Conservation (phyloP, 768 basidiomycete species). For the Tylopilus vinaceipallidus region DNA sequence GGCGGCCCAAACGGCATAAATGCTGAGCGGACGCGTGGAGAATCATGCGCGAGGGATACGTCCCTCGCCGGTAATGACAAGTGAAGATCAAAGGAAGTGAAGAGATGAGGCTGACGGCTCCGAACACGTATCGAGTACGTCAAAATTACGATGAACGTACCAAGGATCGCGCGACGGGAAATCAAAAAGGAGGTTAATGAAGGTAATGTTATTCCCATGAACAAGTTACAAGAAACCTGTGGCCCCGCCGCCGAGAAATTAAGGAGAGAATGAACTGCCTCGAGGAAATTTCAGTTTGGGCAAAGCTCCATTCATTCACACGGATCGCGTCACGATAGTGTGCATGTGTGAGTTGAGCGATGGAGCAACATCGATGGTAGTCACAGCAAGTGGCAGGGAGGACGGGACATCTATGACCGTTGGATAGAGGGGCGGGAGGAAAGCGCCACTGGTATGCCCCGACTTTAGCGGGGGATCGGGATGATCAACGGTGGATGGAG, state of each 20-base stretch:
- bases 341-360: not conserved
- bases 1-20: not conserved
- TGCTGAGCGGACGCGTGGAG: conserved; percentile 7
- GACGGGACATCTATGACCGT: not conserved
- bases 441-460: conserved; percentile 1
- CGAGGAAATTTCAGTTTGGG: no score
- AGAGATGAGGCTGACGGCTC: conserved; percentile 17
- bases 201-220: conserved; percentile 26
- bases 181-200: conserved; percentile 20
- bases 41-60: conserved; percentile 2
- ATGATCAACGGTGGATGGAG: conserved; percentile 9
- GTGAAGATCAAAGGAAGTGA: conserved; percentile 24
- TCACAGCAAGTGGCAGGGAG: not conserved
- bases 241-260: conserved; percentile 3
- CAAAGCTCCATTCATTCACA: conserved; percentile 10
- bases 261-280: conserved; percentile 6
- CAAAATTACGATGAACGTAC: conserved; percentile 20
- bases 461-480: conserved; percentile 22
- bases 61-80: conserved; percentile 18
- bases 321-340: conserved; percentile 22
- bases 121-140: conserved; percentile 29
- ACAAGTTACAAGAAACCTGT: conserved; percentile 3
- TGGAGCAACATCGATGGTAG: not conserved
- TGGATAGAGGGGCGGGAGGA: not conserved
- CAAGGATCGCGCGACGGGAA: conserved; percentile 16